Percentiles rank a stretch among this genome's conserved stretches.
Evolutionary conservation across 306 rosid genomes (phyloP).

Genomic region (peach (Prunus persica)): DNA sequence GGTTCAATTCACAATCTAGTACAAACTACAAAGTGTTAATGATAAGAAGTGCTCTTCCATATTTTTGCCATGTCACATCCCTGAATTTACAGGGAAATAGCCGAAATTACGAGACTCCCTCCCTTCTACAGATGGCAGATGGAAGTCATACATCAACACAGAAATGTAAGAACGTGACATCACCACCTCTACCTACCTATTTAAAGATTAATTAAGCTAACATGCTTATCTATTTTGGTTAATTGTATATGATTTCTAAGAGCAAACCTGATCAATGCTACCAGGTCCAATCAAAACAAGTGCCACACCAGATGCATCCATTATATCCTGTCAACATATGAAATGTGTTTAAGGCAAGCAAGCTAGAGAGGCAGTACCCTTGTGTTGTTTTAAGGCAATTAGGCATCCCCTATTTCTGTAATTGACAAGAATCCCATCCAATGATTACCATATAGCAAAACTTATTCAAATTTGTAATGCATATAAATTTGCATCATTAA

Average conservation of each 20-base stretch:
- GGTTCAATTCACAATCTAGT: too few relatives aligned
- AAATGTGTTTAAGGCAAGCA: neutral
- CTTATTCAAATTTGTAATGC: neutral
- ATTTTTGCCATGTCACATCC: too few relatives aligned
- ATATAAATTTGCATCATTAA: neutral
- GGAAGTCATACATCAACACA: neutral
- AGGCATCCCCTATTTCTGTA: neutral
- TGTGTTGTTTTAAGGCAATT: neutral
- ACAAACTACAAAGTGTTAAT: too few relatives aligned
- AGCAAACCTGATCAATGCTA: constrained; percentile 66
- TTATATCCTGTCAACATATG: constrained; percentile 54
- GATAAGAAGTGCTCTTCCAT: too few relatives aligned
- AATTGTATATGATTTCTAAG: neutral
- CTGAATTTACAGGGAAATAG: too few relatives aligned
- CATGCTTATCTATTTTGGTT: neutral
- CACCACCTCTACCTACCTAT: neutral
- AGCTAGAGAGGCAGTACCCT: too few relatives aligned
- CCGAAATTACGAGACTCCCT: too few relatives aligned
- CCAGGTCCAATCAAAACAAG: constrained; percentile 96
- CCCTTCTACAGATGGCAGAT: neutral
- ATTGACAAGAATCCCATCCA: neutral
- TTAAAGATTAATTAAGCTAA: neutral
- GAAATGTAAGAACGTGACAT: neutral
- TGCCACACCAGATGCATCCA: constrained; percentile 85
- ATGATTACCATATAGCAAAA: neutral